These are phyloP conservation scores for Celoporthe dispersa DNA, from an alignment of 2,329 filamentous ascomycete genomes.

Conservation along the genomic window DNA sequence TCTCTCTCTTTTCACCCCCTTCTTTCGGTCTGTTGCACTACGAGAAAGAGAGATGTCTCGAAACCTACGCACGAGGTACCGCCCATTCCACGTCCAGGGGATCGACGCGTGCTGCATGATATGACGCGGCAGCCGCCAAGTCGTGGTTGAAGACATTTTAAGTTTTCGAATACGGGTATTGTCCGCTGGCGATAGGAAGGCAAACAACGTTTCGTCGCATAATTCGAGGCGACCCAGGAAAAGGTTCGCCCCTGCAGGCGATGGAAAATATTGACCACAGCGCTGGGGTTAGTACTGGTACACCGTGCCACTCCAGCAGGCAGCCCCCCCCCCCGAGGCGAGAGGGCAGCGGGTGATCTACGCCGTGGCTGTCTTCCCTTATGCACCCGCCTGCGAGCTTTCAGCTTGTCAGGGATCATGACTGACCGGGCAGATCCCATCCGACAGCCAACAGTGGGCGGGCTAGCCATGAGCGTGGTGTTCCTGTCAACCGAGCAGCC, in stretches of 20 bases:
- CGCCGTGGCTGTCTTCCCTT: conserved; percentile 20
- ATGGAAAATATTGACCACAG: conserved; percentile 5
- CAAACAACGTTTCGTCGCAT: conserved; percentile 22
- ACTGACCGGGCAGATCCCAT: conserved; percentile 9
- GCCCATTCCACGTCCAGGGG: background rate
- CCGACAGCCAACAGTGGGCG: background rate
- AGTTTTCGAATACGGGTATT: background rate
- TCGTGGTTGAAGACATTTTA: background rate
- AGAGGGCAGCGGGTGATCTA: conserved; percentile 24
- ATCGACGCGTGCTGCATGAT: background rate
- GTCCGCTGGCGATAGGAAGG: conserved; percentile 1
- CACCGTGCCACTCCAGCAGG: background rate
- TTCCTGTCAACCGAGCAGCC: conserved; percentile 12
- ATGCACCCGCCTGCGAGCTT: conserved; percentile 17
- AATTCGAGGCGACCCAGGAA: conserved; percentile 14
- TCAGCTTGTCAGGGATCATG: conserved; percentile 30
- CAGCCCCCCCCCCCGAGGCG: too few species aligned
- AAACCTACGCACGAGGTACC: background rate
- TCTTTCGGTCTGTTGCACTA: background rate
- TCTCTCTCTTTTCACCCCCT: conserved; percentile 10
- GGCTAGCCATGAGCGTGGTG: background rate
- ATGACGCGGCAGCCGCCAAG: background rate
- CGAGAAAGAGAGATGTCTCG: background rate
- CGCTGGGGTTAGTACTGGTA: background rate
- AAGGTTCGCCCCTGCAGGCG: conserved; percentile 25